Base-by-base conservation (phyloP, 257 asterid genomes). In the Solanum pimpinellifolium region DNA sequence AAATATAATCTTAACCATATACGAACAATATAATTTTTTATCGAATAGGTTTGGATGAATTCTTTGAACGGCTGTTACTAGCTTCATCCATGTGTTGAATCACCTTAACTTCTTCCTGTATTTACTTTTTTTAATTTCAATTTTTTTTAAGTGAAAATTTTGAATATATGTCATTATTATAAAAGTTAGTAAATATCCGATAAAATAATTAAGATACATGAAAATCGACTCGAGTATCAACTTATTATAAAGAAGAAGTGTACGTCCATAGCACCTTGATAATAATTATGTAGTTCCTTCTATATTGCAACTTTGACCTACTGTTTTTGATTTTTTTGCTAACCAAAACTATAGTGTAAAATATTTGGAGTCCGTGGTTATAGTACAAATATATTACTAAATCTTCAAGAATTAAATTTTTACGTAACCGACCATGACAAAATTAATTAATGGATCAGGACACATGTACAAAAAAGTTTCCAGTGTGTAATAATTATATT, bases 351-450 rank as follows among this genome's bases (percentile, higher is more conserved):
- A 6, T 73, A 11, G 46, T 75, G 16, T 33, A 52, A 29, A 41
- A 25, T 84, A 46, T 74, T 52, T 11, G 70, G 14, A 78, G 23
- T 60, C n/a, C 52, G 60, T 56, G 83, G 35, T 87, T 83, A 3
- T 33, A 86, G 87, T 89, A 56, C 89, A 9, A 86, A 52, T 85
- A 85, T 77, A 85, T 37, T 37, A 46, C 47, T 42, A 66, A 11
- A 33, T 86, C 42, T 29, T 39, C 80, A 85, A 11, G 44, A 76
- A 85, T 83, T 81, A 68, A 85, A 89, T 72, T 25, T 49, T 89
- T 85, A 44, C 59, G 88, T 83, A 85, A 68, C 93, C 92, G 93
- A 87, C 93, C 93, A 88, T 91, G 93, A 39, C 90, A 89, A 87
- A 85, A 85, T 29, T 72, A 27, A 8, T 52, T 15, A 39, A 83